Evolutionary conservation across 768 basidiomycete species (phyloP).

Genomic region (Favolaschia claudopus): DNA sequence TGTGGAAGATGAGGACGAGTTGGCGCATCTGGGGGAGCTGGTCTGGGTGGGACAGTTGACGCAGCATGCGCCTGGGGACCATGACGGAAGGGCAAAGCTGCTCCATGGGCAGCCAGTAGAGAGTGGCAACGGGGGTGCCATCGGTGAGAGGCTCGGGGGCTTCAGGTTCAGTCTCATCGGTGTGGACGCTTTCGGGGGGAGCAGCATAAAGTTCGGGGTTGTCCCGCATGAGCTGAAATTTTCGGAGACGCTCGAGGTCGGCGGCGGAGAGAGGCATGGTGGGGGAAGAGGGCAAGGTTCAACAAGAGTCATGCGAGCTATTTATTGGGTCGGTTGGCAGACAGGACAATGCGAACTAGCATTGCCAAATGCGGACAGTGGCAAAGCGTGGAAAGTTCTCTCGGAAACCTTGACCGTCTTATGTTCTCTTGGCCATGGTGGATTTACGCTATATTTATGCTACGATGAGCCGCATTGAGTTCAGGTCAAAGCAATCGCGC

Average conservation of each 20-base stretch:
- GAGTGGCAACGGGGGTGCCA: neutral
- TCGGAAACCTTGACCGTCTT: neutral
- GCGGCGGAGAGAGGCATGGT: constrained; percentile 11
- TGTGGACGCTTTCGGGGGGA: constrained; percentile 22
- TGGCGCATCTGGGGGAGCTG: constrained; percentile 11
- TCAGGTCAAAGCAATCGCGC: too few relatives aligned
- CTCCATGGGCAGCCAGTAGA: neutral
- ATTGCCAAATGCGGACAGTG: constrained; percentile 8
- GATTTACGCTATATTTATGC: too few relatives aligned
- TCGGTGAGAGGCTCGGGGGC: constrained; percentile 2
- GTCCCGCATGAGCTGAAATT: too few relatives aligned
- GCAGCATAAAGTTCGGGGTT: too few relatives aligned
- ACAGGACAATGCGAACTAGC: too few relatives aligned
- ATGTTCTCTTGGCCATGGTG: too few relatives aligned
- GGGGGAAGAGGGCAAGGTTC: neutral
- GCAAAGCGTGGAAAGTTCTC: neutral
- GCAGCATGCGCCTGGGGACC: constrained; percentile 13
- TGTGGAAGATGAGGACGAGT: constrained; percentile 11
- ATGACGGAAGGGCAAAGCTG: constrained; percentile 13
- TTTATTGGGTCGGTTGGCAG: too few relatives aligned
- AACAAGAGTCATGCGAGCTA: neutral
- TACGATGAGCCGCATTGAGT: too few relatives aligned
- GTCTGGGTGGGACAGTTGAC: neutral
- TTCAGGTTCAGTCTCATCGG: constrained; percentile 14
- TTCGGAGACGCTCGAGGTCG: constrained; percentile 11